These are phyloP conservation scores for Symbiodinium pilosum DNA, from an alignment of 73 alveolate species.

Conservation along the genomic window DNA sequence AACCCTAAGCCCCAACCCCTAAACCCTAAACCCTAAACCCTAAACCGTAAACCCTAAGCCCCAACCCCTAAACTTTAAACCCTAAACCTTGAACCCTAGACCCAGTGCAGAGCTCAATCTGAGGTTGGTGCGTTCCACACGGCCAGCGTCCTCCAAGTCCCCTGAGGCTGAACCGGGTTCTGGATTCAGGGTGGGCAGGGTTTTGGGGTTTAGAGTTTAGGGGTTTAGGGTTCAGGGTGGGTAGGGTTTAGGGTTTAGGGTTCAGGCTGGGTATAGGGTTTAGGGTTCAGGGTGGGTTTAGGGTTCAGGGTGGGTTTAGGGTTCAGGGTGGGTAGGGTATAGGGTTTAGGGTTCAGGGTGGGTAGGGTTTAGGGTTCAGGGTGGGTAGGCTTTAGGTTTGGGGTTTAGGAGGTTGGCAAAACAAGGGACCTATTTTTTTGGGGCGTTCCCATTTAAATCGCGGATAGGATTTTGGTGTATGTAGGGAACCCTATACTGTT, in stretches of 20 bases:
- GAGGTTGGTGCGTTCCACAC: background rate
- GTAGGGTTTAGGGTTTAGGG: background rate
- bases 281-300: background rate
- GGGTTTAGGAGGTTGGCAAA: background rate
- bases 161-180: background rate
- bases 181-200: too few relatives aligned
- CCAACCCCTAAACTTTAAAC: too few relatives aligned
- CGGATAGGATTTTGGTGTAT: too few relatives aligned
- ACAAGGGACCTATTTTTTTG: background rate
- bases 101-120: background rate
- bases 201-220: too few relatives aligned
- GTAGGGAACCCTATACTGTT: too few relatives aligned
- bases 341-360: too few relatives aligned
- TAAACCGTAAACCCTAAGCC: too few relatives aligned
- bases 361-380: background rate
- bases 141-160: background rate
- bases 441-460: too few relatives aligned
- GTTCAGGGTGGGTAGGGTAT: background rate
- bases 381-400: background rate
- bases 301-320: background rate
- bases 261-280: background rate
- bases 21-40: too few relatives aligned
- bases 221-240: background rate
- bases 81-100: background rate
- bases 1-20: too few relatives aligned